Base-by-base conservation (phyloP, 2,329 filamentous ascomycete species). In the Penicillium hesseltinei region DNA sequence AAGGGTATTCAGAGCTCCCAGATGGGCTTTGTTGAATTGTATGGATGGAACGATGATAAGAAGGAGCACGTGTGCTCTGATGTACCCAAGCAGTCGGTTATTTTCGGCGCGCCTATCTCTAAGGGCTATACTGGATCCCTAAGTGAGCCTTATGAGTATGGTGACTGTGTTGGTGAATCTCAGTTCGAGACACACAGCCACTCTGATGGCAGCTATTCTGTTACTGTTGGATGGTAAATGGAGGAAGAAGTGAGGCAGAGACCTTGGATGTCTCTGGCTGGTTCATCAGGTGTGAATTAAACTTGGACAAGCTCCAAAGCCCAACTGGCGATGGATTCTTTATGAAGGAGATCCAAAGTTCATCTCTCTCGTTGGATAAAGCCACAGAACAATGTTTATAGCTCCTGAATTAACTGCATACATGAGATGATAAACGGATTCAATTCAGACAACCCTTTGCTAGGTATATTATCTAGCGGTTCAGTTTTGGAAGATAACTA, bases 111-210 rank as follows among this genome's bases (percentile, higher is more conserved):
- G 5, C 31, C 31, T 13, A 31, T 31, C 31, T 31, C 31, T 13
- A 31, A 31, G 31, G 31, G 31, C 0, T 31, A 31, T 11, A 31
- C 31, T 13, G 31, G 31, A 31, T 31, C 31, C 4, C 2, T 31
- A 11, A 31, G 31, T 31, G 31, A 5, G 11, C 31, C 31, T 31
- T 31, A 31, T 13, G 31, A 31, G 31, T 31, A 31, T 11, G 31
- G 31, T 31, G 31, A 31, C 31, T 31, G 31, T 31, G 31, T 31
- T 5, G 31, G 31, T 31, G 11, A 66, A 55, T 66, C 59, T 21
- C 50, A 45, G 9, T 71, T 69, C 38, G 45, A 60, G 39, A 52
- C 63, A 2, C 25, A 42, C 47, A 33, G n/a, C 10, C 43, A 31
- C 43, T 46, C 27, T 33, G 27, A 46, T 15, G 43, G 43, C 4